These are phyloP conservation scores for Heritiera littoralis DNA, from an alignment of 345 rosid genomes.

Conservation along the genomic window DNA sequence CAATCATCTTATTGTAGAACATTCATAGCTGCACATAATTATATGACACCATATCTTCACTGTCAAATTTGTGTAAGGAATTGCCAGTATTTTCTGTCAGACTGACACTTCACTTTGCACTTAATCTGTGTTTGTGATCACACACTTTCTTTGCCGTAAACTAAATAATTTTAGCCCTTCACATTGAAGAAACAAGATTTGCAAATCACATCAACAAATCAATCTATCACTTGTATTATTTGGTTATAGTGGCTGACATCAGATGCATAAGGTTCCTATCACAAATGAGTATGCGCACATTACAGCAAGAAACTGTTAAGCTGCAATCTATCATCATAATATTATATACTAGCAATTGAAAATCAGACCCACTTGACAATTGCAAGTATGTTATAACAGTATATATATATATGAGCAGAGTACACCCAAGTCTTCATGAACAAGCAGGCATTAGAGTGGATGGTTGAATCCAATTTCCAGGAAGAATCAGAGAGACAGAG, in stretches of 20 bases:
- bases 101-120: background rate
- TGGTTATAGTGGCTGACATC: constrained; percentile 64
- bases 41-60: background rate
- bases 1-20: background rate
- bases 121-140: background rate
- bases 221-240: constrained; percentile 43
- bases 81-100: background rate
- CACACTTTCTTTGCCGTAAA: background rate
- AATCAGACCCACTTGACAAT: constrained; percentile 34
- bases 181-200: constrained; percentile 21
- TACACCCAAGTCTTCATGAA: constrained; percentile 34
- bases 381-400: constrained; percentile 4
- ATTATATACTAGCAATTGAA: constrained; percentile 30
- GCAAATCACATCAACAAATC: constrained; percentile 58
- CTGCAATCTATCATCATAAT: constrained; percentile 34
- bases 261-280: constrained; percentile 44
- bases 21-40: background rate
- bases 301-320: constrained; percentile 43
- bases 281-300: constrained; percentile 44
- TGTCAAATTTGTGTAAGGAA: background rate
- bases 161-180: constrained; percentile 12
- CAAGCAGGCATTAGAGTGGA: constrained; percentile 30
- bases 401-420: constrained; percentile 55
- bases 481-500: constrained; percentile 24
- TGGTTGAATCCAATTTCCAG: background rate